Percentiles rank a stretch among this genome's conserved stretches.
These are phyloP conservation scores for Hydnomerulius pinastri DNA, from an alignment of 768 basidiomycete genomes.

Conservation along the genomic window DNA sequence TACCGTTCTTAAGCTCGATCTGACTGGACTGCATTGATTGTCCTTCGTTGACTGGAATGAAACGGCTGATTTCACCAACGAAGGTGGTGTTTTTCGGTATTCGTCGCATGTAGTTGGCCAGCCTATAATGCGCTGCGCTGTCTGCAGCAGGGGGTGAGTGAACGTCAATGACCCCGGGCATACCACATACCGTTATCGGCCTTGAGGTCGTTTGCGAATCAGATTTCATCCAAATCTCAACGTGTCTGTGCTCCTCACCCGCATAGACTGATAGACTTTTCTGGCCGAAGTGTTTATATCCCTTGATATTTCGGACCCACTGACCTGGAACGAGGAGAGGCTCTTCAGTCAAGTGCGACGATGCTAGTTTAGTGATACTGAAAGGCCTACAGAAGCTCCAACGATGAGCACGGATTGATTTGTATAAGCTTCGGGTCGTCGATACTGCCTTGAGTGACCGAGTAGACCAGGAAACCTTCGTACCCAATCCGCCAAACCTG, in stretches of 20 bases:
- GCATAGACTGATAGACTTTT: conserved; percentile 12
- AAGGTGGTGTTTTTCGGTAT: conserved; percentile 13
- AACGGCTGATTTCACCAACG: conserved; percentile 14
- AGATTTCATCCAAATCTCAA: background rate
- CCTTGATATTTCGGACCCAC: conserved; percentile 13
- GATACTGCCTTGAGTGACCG: conserved; percentile 44
- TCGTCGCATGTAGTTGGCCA: background rate
- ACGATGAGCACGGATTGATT: conserved; percentile 45
- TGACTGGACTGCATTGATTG: conserved; percentile 14
- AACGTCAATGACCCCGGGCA: too few relatives aligned
- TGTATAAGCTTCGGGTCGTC: conserved; percentile 36
- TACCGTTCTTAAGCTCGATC: conserved; percentile 16
- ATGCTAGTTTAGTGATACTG: too few relatives aligned
- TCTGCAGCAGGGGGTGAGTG: too few relatives aligned
- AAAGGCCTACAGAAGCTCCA: conserved; percentile 25
- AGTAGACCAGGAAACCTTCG: conserved; percentile 35
- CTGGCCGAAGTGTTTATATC: conserved; percentile 11
- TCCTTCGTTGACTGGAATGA: conserved; percentile 7
- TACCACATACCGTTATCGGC: conserved; percentile 3
- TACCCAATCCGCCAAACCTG: conserved; percentile 12
- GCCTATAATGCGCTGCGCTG: too few relatives aligned
- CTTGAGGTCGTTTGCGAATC: too few relatives aligned
- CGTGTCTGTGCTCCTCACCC: conserved; percentile 5
- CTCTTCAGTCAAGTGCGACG: too few relatives aligned
- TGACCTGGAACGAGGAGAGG: background rate